Evolutionary conservation across 345 rosid genomes (phyloP).

Genomic region (Rhizophora mangle): DNA sequence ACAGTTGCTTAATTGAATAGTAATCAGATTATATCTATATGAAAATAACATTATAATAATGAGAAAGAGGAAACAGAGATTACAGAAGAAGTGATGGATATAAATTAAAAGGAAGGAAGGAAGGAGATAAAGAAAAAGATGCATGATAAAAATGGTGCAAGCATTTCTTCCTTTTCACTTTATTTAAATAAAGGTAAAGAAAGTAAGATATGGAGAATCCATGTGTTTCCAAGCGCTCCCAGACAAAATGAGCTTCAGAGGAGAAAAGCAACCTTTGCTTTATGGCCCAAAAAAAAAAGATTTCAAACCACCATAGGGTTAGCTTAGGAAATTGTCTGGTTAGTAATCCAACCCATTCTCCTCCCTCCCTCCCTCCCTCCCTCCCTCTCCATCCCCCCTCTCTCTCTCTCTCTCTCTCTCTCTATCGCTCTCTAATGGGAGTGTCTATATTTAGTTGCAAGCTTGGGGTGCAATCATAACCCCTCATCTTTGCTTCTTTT

Average conservation of each 20-base stretch:
- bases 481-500: constrained; percentile 51
- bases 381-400: constrained; percentile 16
- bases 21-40: neutral
- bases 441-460: constrained; percentile 61
- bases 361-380: constrained; percentile 11
- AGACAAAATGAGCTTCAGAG: constrained; percentile 72
- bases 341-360: constrained; percentile 29
- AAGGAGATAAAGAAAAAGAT: constrained; percentile 18
- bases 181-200: constrained; percentile 23
- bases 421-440: constrained; percentile 14
- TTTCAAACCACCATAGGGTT: constrained; percentile 52
- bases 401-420: constrained; percentile 17
- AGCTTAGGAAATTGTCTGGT: constrained; percentile 54
- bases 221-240: constrained; percentile 60
- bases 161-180: constrained; percentile 5
- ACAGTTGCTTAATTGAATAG: constrained; percentile 16
- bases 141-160: constrained; percentile 5
- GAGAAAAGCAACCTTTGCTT: constrained; percentile 66
- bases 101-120: constrained; percentile 7
- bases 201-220: constrained; percentile 51
- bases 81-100: constrained; percentile 9
- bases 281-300: constrained; percentile 73
- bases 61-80: neutral
- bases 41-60: neutral
- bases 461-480: constrained; percentile 36